Percentiles rank a stretch among this genome's conserved stretches.
These are phyloP conservation scores for Tulasnella sp. DNA, from an alignment of 768 basidiomycete genomes.

Conservation along the genomic window DNA sequence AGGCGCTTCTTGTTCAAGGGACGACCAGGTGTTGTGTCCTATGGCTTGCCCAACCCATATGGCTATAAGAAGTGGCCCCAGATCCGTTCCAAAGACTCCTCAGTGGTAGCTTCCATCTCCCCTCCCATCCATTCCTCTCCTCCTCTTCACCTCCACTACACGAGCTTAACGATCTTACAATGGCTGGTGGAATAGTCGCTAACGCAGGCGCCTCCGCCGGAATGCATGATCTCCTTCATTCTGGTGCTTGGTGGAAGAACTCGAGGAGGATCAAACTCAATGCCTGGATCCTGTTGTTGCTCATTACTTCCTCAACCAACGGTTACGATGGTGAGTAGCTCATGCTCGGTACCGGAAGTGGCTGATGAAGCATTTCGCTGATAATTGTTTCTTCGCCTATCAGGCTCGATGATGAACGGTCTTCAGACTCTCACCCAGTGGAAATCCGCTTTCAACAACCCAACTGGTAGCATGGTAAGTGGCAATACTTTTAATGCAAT, in stretches of 20 bases:
- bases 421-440: slow-evolving; percentile 58
- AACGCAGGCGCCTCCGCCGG: slow-evolving; percentile 24
- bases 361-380: background rate
- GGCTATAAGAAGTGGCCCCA: background rate
- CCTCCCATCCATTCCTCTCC: background rate
- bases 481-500: background rate
- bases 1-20: background rate
- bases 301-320: slow-evolving; percentile 28
- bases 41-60: background rate
- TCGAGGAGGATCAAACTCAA: slow-evolving; percentile 21
- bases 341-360: background rate
- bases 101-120: background rate
- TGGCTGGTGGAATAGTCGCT: slow-evolving; percentile 21
- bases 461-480: slow-evolving; percentile 33
- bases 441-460: slow-evolving; percentile 48
- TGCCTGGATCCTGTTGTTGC: slow-evolving; percentile 22
- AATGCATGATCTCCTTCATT: slow-evolving; percentile 27
- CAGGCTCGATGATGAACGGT: slow-evolving; percentile 32
- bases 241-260: slow-evolving; percentile 21
- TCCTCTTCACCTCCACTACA: slow-evolving; percentile 1
- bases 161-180: slow-evolving; percentile 13
- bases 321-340: slow-evolving; percentile 25
- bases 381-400: too few species aligned
- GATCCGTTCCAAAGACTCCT: slow-evolving; percentile 1
- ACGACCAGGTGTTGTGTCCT: background rate